Evolutionary conservation across 148 eudicot species (phyloP).

Genomic region (Nyssa sinensis): DNA sequence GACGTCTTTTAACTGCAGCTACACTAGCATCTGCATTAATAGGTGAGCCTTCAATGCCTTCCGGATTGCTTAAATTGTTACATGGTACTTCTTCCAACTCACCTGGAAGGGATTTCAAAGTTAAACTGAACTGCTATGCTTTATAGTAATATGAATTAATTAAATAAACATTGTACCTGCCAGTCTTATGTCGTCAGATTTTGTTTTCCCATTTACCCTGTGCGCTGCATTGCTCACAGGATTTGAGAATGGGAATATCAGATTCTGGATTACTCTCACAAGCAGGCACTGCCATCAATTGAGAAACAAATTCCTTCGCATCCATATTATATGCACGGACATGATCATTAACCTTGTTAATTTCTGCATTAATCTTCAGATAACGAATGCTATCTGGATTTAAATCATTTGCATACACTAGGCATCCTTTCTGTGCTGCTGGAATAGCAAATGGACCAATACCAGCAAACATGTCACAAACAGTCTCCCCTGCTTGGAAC

Average conservation of each 20-base stretch:
- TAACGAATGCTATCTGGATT: constrained; percentile 84
- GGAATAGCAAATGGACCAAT: constrained; percentile 98
- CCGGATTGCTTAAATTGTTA: constrained; percentile 14
- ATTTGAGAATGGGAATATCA: constrained; percentile 23
- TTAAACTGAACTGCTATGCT: constrained; percentile 8
- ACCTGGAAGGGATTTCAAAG: constrained; percentile 20
- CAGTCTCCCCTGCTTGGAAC: constrained; percentile 71
- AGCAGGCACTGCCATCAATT: constrained; percentile 61
- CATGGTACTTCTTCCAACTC: constrained; percentile 24
- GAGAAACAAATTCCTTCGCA: constrained; percentile 72
- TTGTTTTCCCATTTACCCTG: constrained; percentile 24
- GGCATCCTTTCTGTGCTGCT: constrained; percentile 95
- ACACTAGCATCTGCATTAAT: constrained; percentile 23
- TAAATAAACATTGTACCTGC: constrained; percentile 27
- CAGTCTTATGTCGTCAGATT: constrained; percentile 20
- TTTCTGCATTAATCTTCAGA: constrained; percentile 78
- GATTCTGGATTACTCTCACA: constrained; percentile 31
- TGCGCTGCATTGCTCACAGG: constrained; percentile 26
- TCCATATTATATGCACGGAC: constrained; percentile 71
- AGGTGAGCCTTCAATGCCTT: constrained; percentile 21
- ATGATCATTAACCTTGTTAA: constrained; percentile 71
- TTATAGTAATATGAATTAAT: not conserved
- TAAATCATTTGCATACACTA: constrained; percentile 88
- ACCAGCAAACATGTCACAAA: constrained; percentile 98
- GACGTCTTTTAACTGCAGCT: constrained; percentile 51